Conservation (phyloP, 768 basidiomycete genomes). For the Chiua virens region DNA sequence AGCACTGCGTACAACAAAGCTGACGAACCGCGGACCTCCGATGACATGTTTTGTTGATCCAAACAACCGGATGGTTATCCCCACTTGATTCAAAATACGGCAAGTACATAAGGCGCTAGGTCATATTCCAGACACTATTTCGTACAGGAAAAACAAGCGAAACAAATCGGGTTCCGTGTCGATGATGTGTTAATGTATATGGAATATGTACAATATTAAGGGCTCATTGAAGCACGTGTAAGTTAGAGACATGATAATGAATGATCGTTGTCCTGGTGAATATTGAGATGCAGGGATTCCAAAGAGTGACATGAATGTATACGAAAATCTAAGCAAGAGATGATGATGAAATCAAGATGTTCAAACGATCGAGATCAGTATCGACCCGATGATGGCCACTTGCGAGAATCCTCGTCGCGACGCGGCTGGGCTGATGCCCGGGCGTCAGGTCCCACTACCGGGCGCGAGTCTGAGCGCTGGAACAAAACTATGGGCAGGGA, state of each 20-base stretch:
- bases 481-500: slow-evolving; percentile 37
- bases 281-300: slow-evolving; percentile 33
- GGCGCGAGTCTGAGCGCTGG: slow-evolving; percentile 43
- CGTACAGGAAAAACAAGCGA: slow-evolving; percentile 24
- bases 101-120: slow-evolving; percentile 31
- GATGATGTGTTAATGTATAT: slow-evolving; percentile 31
- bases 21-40: slow-evolving; percentile 33
- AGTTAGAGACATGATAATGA: slow-evolving; percentile 35
- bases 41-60: slow-evolving; percentile 7
- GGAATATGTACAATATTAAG: slow-evolving; percentile 39
- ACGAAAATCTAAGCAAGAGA: slow-evolving; percentile 32
- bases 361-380: slow-evolving; percentile 41
- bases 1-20: slow-evolving; percentile 1
- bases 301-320: slow-evolving; percentile 36
- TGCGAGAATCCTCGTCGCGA: slow-evolving; percentile 48
- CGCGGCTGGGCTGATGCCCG: slow-evolving; percentile 36
- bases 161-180: slow-evolving; percentile 23
- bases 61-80: slow-evolving; percentile 22
- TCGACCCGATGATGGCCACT: slow-evolving; percentile 46
- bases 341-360: slow-evolving; percentile 38
- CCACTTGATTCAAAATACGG: slow-evolving; percentile 15
- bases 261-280: slow-evolving; percentile 37
- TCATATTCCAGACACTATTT: slow-evolving; percentile 23
- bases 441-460: slow-evolving; percentile 31
- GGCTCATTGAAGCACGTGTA: slow-evolving; percentile 31